phyloP scores from a whole-genome alignment of 371 early-diverging fungal genomes.

The Haplosporangium sp. region DNA sequence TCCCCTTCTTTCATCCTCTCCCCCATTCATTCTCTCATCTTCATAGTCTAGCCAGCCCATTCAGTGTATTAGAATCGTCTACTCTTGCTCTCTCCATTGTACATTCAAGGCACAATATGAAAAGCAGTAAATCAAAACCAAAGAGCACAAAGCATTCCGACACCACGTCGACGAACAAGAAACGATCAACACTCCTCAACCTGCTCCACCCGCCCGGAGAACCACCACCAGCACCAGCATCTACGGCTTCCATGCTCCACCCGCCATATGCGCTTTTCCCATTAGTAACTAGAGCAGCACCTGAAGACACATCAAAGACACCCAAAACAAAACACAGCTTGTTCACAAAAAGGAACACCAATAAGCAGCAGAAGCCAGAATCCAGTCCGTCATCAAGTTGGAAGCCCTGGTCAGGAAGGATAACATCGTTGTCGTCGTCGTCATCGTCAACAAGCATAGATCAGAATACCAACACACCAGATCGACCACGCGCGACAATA shows the following conservation, averaged over 20 bases:
- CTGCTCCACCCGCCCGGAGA: neutral
- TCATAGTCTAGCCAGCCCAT: neutral
- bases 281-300: neutral
- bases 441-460: too few relatives aligned
- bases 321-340: slow-evolving; percentile 8
- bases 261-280: slow-evolving; percentile 19
- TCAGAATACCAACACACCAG: too few relatives aligned
- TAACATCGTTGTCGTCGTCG: too few relatives aligned
- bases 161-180: slow-evolving; percentile 1
- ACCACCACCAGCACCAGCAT: neutral
- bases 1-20: too few relatives aligned
- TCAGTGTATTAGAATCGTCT: neutral
- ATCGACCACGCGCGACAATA: too few relatives aligned
- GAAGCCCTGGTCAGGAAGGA: too few relatives aligned
- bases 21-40: neutral
- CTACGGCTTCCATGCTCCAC: slow-evolving; percentile 4
- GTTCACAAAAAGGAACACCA: neutral
- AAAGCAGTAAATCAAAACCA: neutral
- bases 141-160: slow-evolving; percentile 13
- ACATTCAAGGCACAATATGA: too few relatives aligned
- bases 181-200: slow-evolving; percentile 7
- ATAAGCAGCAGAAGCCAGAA: slow-evolving; percentile 5
- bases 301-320: neutral
- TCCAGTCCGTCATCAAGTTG: neutral
- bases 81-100: neutral